phyloP scores from a whole-genome alignment of 192 early-diverging fungal genomes.

The Kickxella alabastrina region DNA sequence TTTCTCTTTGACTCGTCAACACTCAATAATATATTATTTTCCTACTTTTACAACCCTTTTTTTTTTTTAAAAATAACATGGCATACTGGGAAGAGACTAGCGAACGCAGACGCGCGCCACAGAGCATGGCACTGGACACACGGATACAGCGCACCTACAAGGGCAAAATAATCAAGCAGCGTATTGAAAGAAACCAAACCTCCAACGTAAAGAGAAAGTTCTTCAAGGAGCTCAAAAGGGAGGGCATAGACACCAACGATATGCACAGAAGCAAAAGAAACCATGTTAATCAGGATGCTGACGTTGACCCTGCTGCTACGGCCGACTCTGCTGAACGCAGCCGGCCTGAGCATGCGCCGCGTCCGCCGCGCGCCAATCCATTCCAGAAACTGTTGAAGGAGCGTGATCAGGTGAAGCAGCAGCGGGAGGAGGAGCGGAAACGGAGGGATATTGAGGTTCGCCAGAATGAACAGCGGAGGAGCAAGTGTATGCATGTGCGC shows the following conservation, averaged over 20 bases:
- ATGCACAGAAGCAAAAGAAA: background rate
- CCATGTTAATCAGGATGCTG: background rate
- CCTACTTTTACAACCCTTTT: too few relatives aligned
- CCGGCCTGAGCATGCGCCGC: conserved; percentile 13
- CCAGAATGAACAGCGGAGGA: conserved; percentile 15
- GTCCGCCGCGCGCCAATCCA: conserved; percentile 37
- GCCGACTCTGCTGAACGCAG: too few relatives aligned
- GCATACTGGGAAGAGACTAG: conserved; percentile 3
- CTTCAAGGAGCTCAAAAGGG: conserved; percentile 34
- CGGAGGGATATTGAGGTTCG: conserved; percentile 16
- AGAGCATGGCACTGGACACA: conserved; percentile 21
- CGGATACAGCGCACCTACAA: conserved; percentile 29
- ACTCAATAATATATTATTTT: too few relatives aligned
- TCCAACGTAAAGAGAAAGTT: conserved; percentile 43
- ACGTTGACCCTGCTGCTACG: too few relatives aligned
- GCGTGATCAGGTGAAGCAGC: conserved; percentile 16
- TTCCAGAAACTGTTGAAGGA: conserved; percentile 27
- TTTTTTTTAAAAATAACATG: too few relatives aligned
- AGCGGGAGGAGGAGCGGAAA: conserved; percentile 16
- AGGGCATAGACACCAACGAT: background rate
- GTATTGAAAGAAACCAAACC: conserved; percentile 43
- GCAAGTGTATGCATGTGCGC: conserved; percentile 24
- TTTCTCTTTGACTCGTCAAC: too few relatives aligned
- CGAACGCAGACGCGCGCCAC: conserved; percentile 25
- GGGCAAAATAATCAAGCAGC: conserved; percentile 39